A percentile compares a stretch with the other conserved stretches of the same genome.
These are phyloP conservation scores for Hyaloperonospora brassicae DNA, from an alignment of 352 stramenopile species.

Conservation along the genomic window DNA sequence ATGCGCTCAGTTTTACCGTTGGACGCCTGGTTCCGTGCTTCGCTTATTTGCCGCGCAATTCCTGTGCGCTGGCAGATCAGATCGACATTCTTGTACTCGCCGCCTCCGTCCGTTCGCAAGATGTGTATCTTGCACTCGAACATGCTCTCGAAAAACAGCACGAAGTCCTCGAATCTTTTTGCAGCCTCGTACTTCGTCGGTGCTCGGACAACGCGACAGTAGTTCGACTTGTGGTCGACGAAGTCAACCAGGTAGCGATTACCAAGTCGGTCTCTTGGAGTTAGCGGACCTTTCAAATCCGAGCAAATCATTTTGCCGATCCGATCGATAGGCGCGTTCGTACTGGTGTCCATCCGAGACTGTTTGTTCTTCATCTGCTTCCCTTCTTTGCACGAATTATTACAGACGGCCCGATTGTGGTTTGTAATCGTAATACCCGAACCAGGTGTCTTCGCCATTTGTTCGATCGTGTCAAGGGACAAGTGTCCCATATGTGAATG, in stretches of 20 bases:
- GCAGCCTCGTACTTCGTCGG: neutral
- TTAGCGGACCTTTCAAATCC: conserved; percentile 1
- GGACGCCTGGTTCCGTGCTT: neutral
- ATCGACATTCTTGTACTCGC: neutral
- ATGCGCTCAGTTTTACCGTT: conserved; percentile 2
- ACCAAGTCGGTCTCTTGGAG: neutral
- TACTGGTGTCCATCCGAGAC: conserved; percentile 10
- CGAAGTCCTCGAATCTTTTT: conserved; percentile 3
- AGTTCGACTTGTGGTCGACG: conserved; percentile 1
- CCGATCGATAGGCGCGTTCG: neutral
- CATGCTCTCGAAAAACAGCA: neutral
- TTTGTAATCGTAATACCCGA: neutral
- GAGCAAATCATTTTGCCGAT: conserved; percentile 1
- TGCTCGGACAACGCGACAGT: neutral
- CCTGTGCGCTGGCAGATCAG: neutral
- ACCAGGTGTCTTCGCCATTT: neutral
- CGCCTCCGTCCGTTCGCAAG: neutral
- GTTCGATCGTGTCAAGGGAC: neutral
- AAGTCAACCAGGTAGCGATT: conserved; percentile 2
- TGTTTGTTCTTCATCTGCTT: conserved; percentile 3
- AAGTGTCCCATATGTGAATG: neutral
- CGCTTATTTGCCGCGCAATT: neutral
- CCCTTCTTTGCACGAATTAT: neutral
- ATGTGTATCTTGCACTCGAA: conserved; percentile 3
- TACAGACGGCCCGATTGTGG: neutral